Base-by-base conservation (phyloP, 768 basidiomycete species). In the Boletus subcaerulescens region DNA sequence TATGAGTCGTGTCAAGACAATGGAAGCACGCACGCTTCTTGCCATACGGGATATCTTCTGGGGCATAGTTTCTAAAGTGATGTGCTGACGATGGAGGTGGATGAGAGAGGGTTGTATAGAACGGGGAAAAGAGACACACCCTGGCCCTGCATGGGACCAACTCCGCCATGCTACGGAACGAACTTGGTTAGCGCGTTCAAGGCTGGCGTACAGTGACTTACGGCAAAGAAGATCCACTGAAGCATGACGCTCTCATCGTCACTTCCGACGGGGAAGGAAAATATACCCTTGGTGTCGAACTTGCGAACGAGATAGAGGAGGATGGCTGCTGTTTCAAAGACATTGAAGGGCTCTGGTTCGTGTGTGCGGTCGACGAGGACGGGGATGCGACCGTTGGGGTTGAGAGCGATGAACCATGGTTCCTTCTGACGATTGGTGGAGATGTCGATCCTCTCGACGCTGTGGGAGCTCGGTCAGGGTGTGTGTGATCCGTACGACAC, bases 111-210 rank as follows among this genome's bases (percentile, higher is more conserved):
- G 69, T 66, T 59, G 33, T n/a, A 17, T 11, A 1, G 6, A 13
- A 6, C 10, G 39, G 24, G 22, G 7, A 3, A 26, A 51, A 49
- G 33, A 15, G 17, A 32, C 50, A 32, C 45, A 69, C 72, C 67
- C 73, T 91, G 88, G 31, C 89, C 88, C 75, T 93, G 89, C 89
- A 92, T 93, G n/a, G 91, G 90, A 26, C 89, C 90, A 22, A 91
- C 70, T 24, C 87, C 90, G 2, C 88, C 90, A 65, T 91, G 88
- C 85, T 89, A 65, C 13, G 41, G 12, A 38, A 45, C 39, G 12
- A 15, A 9, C 3, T 48, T 40, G 36, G 15, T 48, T 45, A 63
- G 45, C 6, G 24, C 38, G 24, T 36, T 17, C 26, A 10, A 35
- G 7, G 26, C 0, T 5, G 11, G n/a, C 12, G 4, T 5, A 5